These are phyloP conservation scores for Xerocomellus intermedius DNA, from an alignment of 768 basidiomycete species.

Conservation along the genomic window DNA sequence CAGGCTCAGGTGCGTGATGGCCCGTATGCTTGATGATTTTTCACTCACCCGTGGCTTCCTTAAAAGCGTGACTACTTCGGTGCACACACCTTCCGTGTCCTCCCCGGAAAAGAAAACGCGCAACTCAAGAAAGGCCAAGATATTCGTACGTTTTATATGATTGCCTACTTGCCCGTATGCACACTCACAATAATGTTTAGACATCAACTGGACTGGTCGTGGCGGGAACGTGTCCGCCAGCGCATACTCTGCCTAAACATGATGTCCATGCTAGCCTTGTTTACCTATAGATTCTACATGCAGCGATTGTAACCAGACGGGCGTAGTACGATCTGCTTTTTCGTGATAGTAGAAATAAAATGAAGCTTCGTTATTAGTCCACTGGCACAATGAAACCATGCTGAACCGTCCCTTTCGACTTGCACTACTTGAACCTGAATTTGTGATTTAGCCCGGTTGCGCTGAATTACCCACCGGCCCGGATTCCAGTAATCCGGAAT, in stretches of 20 bases:
- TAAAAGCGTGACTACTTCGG: slow-evolving; percentile 95
- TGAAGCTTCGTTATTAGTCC: not conserved
- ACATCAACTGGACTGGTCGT: slow-evolving; percentile 99
- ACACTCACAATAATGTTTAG: slow-evolving; percentile 37
- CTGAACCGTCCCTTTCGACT: not conserved
- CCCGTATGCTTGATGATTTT: not conserved
- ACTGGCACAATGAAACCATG: not conserved
- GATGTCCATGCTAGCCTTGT: not conserved
- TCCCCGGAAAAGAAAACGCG: slow-evolving; percentile 87
- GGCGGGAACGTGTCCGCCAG: slow-evolving; percentile 93
- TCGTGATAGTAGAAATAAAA: slow-evolving; percentile 16
- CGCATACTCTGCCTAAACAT: slow-evolving; percentile 66
- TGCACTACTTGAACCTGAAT: not conserved
- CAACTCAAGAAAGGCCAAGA: slow-evolving; percentile 78
- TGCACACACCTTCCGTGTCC: slow-evolving; percentile 95
- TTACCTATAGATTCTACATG: slow-evolving; percentile 19
- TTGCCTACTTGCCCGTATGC: not conserved
- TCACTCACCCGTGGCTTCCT: slow-evolving; percentile 5
- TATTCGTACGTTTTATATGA: slow-evolving; percentile 66
- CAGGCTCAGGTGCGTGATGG: slow-evolving; percentile 76
- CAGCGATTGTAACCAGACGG: slow-evolving; percentile 11
- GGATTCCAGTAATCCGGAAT: not conserved
- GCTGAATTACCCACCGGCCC: not conserved
- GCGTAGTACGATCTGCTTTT: slow-evolving; percentile 17
- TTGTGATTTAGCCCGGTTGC: not conserved